Evolutionary conservation across 345 rosid genomes (phyloP), one percentile per base, ranked within the genome.

Genomic region (Angophora floribunda): DNA sequence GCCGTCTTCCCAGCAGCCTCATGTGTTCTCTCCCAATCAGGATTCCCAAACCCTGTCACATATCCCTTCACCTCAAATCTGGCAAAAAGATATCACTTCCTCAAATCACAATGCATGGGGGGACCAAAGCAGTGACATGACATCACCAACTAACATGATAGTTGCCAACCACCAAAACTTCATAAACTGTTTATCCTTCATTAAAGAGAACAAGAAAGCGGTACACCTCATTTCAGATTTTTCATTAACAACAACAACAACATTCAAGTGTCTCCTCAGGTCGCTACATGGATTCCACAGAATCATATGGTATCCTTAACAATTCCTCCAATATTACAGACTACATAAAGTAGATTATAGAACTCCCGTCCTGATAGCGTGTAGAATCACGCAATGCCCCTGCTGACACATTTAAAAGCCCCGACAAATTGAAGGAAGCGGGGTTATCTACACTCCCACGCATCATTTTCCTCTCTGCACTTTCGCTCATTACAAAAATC

Each of bases 21-120:
- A 89, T 96, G 99, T n/a, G 97, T 93, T 86, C 92, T 93, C 90
- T 88, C 90, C 99, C 99, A 97, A 30, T 93, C 96, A 12, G 95
- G 96, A 94, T 92, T 93, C 90, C 99, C 99, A 91, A 94, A 97
- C 13, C 99, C 98, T 28, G 99, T 94, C 84, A 96, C 92, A 59
- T 94, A 91, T 67, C 92, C 98, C 93, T 96, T 91, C 90, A 96
- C 92, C 88, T 97, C 99, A 87, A 97, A 96, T 91, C 99, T 97
- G 95, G 86, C 85, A 89, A 13, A 85, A 26, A 55, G 50, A 88
- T 45, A 50, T 47, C 45, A 87, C 63, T 88, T 85, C 65, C 51
- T 52, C 10, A 7, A 10, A 63, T 59, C 87, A 86, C 67, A 4
- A 86, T 16, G 45, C 3, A 19, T 41, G 24, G 28, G 84, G 49